Conservation (phyloP, 139 green algal species). For the Chlorella sp. region DNA sequence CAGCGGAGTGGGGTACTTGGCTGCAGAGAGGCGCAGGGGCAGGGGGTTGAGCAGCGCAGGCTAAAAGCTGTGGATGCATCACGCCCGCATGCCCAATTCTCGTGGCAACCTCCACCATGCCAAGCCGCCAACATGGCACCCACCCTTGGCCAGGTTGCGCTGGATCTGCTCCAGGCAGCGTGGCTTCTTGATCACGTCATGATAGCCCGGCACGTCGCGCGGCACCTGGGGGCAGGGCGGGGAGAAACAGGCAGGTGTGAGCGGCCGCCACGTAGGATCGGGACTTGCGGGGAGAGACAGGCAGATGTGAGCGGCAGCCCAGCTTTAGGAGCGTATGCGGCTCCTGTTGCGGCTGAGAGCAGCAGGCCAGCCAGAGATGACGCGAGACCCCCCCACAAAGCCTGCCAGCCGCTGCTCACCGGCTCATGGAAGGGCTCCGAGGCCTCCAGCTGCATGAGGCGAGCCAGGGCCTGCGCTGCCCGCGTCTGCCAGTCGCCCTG, state of each 20-base stretch:
- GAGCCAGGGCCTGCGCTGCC: conserved; percentile 13
- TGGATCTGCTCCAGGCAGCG: conserved; percentile 56
- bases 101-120: no score
- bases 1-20: conserved; percentile 26
- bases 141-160: not conserved
- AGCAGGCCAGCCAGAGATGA: no score
- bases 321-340: no score
- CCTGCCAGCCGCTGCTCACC: conserved; percentile 8
- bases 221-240: not conserved
- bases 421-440: conserved; percentile 43
- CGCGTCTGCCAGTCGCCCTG: conserved; percentile 26
- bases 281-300: not conserved
- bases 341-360: no score
- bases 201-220: conserved; percentile 30
- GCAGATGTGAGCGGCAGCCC: no score
- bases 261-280: not conserved
- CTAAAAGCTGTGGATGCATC: no score
- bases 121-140: no score
- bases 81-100: no score
- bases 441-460: conserved; percentile 14
- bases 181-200: conserved; percentile 43
- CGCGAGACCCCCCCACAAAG: no score
- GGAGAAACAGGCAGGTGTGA: not conserved
- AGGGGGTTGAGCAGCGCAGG: no score
- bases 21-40: not conserved